phyloP scores from a whole-genome alignment of 306 rosid species.

The Heteromeles arbutifolia region DNA sequence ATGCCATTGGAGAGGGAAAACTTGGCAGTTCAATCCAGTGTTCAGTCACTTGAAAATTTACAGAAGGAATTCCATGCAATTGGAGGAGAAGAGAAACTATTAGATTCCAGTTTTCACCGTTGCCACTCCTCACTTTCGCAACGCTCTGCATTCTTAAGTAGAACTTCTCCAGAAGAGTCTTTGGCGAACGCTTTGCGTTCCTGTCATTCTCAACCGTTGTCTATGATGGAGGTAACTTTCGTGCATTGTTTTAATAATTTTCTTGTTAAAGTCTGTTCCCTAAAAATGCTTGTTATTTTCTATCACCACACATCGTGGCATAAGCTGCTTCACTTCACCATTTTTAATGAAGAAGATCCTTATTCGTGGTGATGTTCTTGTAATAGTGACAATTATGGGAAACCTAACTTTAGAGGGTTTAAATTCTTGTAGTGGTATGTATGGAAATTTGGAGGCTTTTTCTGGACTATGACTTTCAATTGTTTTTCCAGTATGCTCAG shows the following conservation, averaged over 20 bases:
- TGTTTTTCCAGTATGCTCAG: conserved; percentile 57
- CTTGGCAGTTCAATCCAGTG: conserved; percentile 36
- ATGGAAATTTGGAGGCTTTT: conserved; percentile 1
- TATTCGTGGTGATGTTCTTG: background rate
- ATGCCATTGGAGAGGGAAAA: conserved; percentile 34
- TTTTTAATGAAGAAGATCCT: background rate
- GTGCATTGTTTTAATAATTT: background rate
- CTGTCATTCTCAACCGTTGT: conserved; percentile 89
- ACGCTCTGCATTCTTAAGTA: conserved; percentile 40
- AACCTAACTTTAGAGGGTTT: background rate
- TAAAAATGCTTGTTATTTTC: background rate
- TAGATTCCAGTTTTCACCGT: conserved; percentile 73
- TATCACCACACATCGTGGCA: background rate
- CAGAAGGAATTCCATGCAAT: conserved; percentile 29
- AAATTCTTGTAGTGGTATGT: background rate
- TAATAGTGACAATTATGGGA: background rate
- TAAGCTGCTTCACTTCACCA: background rate
- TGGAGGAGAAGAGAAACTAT: conserved; percentile 41
- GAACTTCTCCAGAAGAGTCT: conserved; percentile 54
- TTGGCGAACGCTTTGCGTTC: conserved; percentile 55
- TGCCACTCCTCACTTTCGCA: conserved; percentile 82
- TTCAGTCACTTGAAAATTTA: conserved; percentile 29
- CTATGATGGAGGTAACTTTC: conserved; percentile 73
- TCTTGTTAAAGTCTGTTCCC: background rate
- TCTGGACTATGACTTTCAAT: conserved; percentile 23